Conservation (phyloP, 495 filamentous ascomycete species). For the Niebla homalea region DNA sequence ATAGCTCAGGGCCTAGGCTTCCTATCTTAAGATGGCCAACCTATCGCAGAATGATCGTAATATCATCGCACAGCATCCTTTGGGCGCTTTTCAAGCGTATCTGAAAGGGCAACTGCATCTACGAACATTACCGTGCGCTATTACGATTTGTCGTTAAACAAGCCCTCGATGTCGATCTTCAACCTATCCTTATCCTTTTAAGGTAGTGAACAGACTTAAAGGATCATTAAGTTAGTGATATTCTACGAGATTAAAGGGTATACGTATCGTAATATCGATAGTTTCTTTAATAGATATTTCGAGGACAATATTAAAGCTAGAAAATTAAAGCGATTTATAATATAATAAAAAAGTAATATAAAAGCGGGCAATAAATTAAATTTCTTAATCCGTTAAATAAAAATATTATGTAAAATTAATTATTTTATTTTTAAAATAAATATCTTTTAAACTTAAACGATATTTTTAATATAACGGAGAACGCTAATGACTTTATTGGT, state of each 20-base stretch:
- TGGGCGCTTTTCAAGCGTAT: conserved; percentile 9
- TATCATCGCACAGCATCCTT: conserved; percentile 13
- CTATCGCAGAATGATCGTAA: conserved; percentile 6
- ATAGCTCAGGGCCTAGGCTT: conserved; percentile 3
- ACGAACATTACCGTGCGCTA: conserved; percentile 12
- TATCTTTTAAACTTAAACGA: not conserved
- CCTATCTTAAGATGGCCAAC: conserved; percentile 7
- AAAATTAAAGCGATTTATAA: conserved; percentile 7
- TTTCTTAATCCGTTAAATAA: conserved; percentile 6
- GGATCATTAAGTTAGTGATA: conserved; percentile 6
- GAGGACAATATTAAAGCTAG: conserved; percentile 5
- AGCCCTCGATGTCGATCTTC: conserved; percentile 13
- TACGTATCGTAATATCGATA: conserved; percentile 10
- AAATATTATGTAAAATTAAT: conserved; percentile 9
- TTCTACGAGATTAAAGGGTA: conserved; percentile 12
- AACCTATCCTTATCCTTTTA: conserved; percentile 11
- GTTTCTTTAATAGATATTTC: conserved; percentile 13
- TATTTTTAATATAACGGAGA: conserved; percentile 10
- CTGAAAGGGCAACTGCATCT: conserved; percentile 6
- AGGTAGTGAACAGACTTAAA: conserved; percentile 12
- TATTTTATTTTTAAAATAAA: conserved; percentile 8
- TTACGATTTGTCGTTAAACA: conserved; percentile 9
- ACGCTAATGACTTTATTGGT: conserved; percentile 6
- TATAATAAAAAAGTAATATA: conserved; percentile 14
- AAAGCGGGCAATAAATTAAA: conserved; percentile 11